These are phyloP conservation scores for Sporothrix brasiliensis DNA, from an alignment of 2,329 filamentous ascomycete genomes.

Conservation along the genomic window DNA sequence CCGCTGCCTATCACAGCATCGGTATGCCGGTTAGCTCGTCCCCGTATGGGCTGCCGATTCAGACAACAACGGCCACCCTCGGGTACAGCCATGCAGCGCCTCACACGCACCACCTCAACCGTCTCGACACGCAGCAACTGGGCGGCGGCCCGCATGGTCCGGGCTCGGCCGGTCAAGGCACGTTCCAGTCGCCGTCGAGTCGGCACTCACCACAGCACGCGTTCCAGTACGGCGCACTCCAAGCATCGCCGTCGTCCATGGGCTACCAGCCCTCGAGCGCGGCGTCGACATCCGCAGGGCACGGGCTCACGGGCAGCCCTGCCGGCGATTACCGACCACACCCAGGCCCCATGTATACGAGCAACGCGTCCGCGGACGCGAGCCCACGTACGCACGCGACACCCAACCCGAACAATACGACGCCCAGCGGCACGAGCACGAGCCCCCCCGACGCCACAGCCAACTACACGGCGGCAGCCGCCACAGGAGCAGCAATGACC, in stretches of 20 bases:
- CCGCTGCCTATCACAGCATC: conserved; percentile 26
- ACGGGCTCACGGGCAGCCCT: conserved; percentile 30
- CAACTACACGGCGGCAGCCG: conserved; percentile 34
- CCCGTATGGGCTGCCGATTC: conserved; percentile 30
- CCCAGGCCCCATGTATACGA: conserved; percentile 29
- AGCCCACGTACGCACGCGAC: conserved; percentile 35
- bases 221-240: conserved; percentile 31
- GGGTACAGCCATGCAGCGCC: conserved; percentile 24
- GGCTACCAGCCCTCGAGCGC: conserved; percentile 33
- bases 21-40: conserved; percentile 32
- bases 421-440: conserved; percentile 32
- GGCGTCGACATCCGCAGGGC: conserved; percentile 29
- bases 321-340: conserved; percentile 33
- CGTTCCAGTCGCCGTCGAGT: conserved; percentile 33
- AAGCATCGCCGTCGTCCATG: conserved; percentile 34
- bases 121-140: conserved; percentile 33
- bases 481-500: conserved; percentile 7
- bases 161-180: conserved; percentile 21
- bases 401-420: conserved; percentile 33
- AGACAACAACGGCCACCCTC: conserved; percentile 20
- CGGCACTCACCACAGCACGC: conserved; percentile 33
- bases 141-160: conserved; percentile 12
- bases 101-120: conserved; percentile 29
- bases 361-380: conserved; percentile 30
- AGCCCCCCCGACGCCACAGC: conserved; percentile 32